Percentiles rank a stretch among this genome's conserved stretches.
phyloP scores from a whole-genome alignment of 2,329 filamentous ascomycete genomes.

The Zymoseptoria tritici region DNA sequence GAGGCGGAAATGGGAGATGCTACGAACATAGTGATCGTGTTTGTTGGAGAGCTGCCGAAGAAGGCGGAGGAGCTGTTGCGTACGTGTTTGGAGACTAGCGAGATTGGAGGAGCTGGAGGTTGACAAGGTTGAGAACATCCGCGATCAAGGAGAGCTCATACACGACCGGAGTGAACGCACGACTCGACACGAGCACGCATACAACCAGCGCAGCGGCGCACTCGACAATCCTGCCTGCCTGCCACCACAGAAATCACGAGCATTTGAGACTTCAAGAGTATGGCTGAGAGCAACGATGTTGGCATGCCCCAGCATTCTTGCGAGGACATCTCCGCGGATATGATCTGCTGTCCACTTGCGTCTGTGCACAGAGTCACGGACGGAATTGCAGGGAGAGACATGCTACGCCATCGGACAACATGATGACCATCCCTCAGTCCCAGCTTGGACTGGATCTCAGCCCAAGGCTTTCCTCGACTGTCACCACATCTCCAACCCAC shows the following conservation, averaged over 20 bases:
- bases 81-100: conserved; percentile 96
- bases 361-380: no score
- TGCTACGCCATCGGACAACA: not conserved
- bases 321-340: no score
- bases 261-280: no score
- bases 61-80: conserved; percentile 95
- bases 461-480: conserved; percentile 89
- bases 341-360: no score
- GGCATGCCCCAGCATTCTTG: no score
- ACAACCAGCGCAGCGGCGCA: no score
- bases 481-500: conserved; percentile 77
- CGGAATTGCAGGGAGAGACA: no score
- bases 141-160: conserved; percentile 65
- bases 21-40: conserved; percentile 92
- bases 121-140: conserved; percentile 81
- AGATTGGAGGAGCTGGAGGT: conserved; percentile 81
- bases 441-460: conserved; percentile 83
- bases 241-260: no score
- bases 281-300: no score
- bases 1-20: conserved; percentile 90
- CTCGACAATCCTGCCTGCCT: no score
- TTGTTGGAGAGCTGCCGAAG: conserved; percentile 89
- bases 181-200: no score
- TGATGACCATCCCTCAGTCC: conserved; percentile 9
- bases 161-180: no score